These are phyloP conservation scores for Fusarium buxicola DNA, from an alignment of 2,329 filamentous ascomycete species.

Conservation along the genomic window DNA sequence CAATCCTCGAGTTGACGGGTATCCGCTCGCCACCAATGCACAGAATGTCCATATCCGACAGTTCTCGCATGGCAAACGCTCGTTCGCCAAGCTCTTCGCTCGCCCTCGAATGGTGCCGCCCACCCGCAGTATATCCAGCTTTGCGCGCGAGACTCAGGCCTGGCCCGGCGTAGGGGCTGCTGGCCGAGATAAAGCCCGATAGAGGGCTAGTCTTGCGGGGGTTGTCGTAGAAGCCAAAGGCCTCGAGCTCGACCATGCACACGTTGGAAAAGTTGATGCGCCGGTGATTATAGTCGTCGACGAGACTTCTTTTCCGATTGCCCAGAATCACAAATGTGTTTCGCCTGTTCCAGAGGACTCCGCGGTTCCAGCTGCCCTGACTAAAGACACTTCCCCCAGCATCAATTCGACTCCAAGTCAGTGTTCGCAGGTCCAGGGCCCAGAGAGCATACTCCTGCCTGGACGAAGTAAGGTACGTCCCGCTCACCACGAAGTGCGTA, in stretches of 20 bases:
- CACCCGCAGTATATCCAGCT: constrained; percentile 76
- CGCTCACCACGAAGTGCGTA: constrained; percentile 96
- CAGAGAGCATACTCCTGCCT: constrained; percentile 98
- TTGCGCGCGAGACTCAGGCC: constrained; percentile 69
- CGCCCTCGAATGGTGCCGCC: constrained; percentile 78
- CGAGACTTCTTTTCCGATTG: constrained; percentile 90
- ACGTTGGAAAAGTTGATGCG: constrained; percentile 98
- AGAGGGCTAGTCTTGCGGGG: constrained; percentile 82
- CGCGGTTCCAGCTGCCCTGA: constrained; percentile 97
- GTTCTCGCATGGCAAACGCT: constrained; percentile 81
- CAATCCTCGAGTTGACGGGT: constrained; percentile 90
- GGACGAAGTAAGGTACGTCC: constrained; percentile 95
- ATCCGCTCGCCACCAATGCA: constrained; percentile 92
- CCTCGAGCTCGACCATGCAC: constrained; percentile 96
- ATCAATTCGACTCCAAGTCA: constrained; percentile 97
- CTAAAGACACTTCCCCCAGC: constrained; percentile 94
- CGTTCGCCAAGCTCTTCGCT: constrained; percentile 89
- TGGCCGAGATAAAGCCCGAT: constrained; percentile 87
- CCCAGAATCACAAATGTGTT: constrained; percentile 97
- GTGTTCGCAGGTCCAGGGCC: constrained; percentile 87
- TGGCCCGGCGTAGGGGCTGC: constrained; percentile 72
- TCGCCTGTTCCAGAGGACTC: constrained; percentile 90
- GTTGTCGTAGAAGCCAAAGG: constrained; percentile 97
- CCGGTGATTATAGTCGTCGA: constrained; percentile 98
- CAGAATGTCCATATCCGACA: constrained; percentile 96